These are phyloP conservation scores for Rhizophagus sp. DNA, from an alignment of 192 early-diverging fungal genomes.

Conservation along the genomic window DNA sequence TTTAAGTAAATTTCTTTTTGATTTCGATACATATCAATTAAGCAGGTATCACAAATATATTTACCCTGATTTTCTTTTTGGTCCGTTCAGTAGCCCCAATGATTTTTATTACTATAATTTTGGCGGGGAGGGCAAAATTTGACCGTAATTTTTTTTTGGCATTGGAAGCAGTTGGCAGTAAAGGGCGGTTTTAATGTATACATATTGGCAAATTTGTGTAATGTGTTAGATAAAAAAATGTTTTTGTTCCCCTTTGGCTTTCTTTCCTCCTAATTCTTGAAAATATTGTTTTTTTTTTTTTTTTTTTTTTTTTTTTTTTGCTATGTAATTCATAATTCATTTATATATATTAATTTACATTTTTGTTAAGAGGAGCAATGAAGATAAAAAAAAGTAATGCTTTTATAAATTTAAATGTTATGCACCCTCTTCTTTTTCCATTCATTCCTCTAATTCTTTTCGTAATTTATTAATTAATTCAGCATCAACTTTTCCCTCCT, in stretches of 20 bases:
- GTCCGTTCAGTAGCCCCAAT: slow-evolving; percentile 6
- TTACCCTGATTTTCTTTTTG: slow-evolving; percentile 4
- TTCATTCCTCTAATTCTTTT: slow-evolving; percentile 6
- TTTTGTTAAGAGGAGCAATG: too few species aligned
- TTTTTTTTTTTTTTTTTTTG: too few species aligned
- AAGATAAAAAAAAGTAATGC: too few species aligned
- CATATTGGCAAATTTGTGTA: too few species aligned
- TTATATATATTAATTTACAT: too few species aligned
- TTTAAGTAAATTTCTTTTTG: not conserved
- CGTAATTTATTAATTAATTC: not conserved
- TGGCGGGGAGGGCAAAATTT: not conserved
- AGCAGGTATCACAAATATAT: slow-evolving; percentile 8
- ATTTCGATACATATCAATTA: not conserved
- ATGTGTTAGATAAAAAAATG: too few species aligned
- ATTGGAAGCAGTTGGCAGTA: not conserved
- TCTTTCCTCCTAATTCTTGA: too few species aligned
- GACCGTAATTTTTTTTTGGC: slow-evolving; percentile 1
- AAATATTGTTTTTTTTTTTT: too few species aligned
- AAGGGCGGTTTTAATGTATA: not conserved
- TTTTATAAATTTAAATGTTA: too few species aligned
- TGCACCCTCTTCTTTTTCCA: slow-evolving; percentile 5
- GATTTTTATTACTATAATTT: slow-evolving; percentile 5
- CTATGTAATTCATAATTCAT: too few species aligned
- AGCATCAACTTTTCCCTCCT: slow-evolving; percentile 12
- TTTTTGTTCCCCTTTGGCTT: too few species aligned